Conservation (phyloP, 352 stramenopile genomes). For the Plasmopara halstedii region DNA sequence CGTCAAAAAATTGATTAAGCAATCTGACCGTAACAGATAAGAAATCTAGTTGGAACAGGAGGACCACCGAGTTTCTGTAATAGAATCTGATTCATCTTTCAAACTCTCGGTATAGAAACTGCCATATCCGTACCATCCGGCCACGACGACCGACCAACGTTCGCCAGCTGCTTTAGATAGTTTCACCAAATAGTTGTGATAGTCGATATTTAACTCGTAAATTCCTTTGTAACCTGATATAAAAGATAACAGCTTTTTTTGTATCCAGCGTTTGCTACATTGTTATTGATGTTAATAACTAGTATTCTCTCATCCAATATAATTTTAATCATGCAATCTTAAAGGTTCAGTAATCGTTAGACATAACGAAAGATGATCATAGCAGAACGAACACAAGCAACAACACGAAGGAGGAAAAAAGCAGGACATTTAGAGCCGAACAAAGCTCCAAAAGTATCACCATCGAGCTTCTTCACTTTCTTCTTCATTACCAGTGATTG, state of each 20-base stretch:
- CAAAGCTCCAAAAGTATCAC: slow-evolving; percentile 1
- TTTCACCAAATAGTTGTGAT: background rate
- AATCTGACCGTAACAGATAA: too few relatives aligned
- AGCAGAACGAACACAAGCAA: slow-evolving; percentile 22
- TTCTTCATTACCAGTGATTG: background rate
- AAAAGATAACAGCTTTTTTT: background rate
- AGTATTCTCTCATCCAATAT: background rate
- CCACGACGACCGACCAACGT: slow-evolving; percentile 16
- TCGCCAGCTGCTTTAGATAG: slow-evolving; percentile 7
- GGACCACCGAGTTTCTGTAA: too few relatives aligned
- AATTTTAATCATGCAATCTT: background rate
- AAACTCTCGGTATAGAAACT: slow-evolving; percentile 17
- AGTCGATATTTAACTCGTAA: background rate
- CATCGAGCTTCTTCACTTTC: background rate
- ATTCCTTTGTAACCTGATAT: background rate
- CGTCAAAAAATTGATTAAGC: too few relatives aligned
- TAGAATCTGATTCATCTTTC: background rate
- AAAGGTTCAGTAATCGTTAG: background rate
- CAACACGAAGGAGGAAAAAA: slow-evolving; percentile 17
- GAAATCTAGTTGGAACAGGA: too few relatives aligned
- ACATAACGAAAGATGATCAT: slow-evolving; percentile 10
- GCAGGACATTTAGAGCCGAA: background rate
- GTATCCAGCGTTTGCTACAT: background rate
- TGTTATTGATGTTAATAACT: background rate
- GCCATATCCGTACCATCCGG: slow-evolving; percentile 16